A percentile compares a stretch with the other conserved stretches of the same genome.
phyloP scores from a whole-genome alignment of 2,329 filamentous ascomycete species.

The Phialophora tarda region DNA sequence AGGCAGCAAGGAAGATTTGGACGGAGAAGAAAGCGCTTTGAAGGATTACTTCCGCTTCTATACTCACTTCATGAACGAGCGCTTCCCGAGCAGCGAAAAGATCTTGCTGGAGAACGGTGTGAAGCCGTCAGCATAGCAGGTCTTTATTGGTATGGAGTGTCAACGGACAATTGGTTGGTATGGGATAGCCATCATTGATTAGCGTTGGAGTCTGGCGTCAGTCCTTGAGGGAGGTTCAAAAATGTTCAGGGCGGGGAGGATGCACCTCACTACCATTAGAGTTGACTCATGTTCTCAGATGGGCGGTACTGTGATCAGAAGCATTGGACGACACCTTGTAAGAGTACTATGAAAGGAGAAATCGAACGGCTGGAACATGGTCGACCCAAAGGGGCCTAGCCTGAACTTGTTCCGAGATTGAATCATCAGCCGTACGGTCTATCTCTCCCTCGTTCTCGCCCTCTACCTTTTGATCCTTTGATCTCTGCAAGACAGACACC shows the following conservation, averaged over 20 bases:
- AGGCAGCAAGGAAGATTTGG: slow-evolving; percentile 1
- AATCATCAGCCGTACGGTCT: slow-evolving; percentile 1
- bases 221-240: background rate
- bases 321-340: background rate
- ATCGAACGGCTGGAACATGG: background rate
- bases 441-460: background rate
- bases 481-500: slow-evolving; percentile 4
- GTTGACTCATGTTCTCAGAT: background rate
- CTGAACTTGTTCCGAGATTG: background rate
- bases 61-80: slow-evolving; percentile 27
- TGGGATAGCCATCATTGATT: background rate
- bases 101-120: slow-evolving; percentile 26
- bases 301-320: background rate
- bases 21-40: slow-evolving; percentile 14
- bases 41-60: slow-evolving; percentile 29
- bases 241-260: background rate
- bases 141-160: background rate
- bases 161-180: background rate
- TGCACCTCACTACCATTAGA: background rate
- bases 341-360: background rate
- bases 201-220: slow-evolving; percentile 10
- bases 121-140: slow-evolving; percentile 14
- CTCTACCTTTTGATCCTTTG: background rate
- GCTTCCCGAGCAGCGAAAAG: slow-evolving; percentile 25
- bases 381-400: slow-evolving; percentile 3